Base-by-base conservation (phyloP, 2,329 filamentous ascomycete species). In the Cryoendolithus antarcticus region DNA sequence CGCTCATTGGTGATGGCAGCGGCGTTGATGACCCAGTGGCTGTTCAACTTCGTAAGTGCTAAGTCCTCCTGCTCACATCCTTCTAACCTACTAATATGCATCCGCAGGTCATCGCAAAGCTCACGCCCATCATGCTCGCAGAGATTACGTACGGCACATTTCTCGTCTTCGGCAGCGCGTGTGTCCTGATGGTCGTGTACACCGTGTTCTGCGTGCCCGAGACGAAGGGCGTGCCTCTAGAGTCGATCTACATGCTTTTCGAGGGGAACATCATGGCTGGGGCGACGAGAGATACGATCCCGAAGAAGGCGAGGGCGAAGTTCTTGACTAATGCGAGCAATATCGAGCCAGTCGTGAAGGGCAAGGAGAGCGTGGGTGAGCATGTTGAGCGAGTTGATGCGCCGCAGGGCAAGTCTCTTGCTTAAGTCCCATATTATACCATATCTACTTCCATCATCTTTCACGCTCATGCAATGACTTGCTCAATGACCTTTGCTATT, bases 11-110 rank as follows among this genome's bases (percentile, higher is more conserved):
- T 63, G 46, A 65, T 66, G 63, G 62, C 62, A 4, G 57, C 55
- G 4, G 59, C 62, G 13, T 48, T 66, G 11, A 63, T 65, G 60
- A 65, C 62, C 8, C 64, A 67, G 34, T 67, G 64, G 64, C 53
- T 65, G 2, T 60, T 63, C 51, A 61, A 62, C 40, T 60, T 61
- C 35, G 48, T 53, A 10, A 55, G 49, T 34, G 45, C 15, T 19
- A 19, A 19, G 15, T 19, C 15, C 15, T 19, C 15, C 15, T 19
- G 15, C 15, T 19, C 15, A 19, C 15, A 19, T 19, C 15, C 15
- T 19, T 19, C 15, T 19, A 19, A 19, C 15, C 15, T 19, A 19
- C 15, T 19, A 19, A 19, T 19, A 19, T 19, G 15, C 15, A 19
- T 19, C 15, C 15, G 15, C 15, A 21, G 3, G 13, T 48, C 9